Evolutionary conservation across 2,329 filamentous ascomycete genomes (phyloP).

Genomic region (Colletotrichum abscissum): DNA sequence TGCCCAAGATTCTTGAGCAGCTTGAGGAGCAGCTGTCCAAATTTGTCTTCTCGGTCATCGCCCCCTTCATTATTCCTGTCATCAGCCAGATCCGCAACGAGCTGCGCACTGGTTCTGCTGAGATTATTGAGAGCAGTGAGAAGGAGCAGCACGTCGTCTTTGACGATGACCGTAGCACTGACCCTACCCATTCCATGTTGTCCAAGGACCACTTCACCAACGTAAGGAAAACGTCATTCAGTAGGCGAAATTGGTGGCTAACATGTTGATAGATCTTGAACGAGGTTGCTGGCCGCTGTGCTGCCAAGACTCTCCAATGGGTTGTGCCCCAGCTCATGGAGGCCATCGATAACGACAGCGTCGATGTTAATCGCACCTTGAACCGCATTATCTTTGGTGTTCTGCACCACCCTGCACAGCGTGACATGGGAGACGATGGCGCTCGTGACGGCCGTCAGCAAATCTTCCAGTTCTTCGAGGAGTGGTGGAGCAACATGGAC

Average conservation of each 20-base stretch:
- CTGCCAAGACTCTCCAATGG: constrained; percentile 83
- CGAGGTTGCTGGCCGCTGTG: constrained; percentile 86
- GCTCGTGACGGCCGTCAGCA: constrained; percentile 76
- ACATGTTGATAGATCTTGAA: constrained; percentile 72
- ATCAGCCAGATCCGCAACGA: constrained; percentile 89
- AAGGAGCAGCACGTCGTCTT: constrained; percentile 91
- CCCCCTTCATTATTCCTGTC: constrained; percentile 87
- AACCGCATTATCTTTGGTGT: constrained; percentile 84
- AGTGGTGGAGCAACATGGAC: constrained; percentile 83
- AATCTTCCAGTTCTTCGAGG: constrained; percentile 83
- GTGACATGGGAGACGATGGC: constrained; percentile 75
- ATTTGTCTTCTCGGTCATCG: constrained; percentile 92
- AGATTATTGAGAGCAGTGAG: constrained; percentile 87
- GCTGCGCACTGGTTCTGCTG: constrained; percentile 84
- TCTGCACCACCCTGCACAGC: constrained; percentile 88
- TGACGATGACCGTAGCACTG: constrained; percentile 77
- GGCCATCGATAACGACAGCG: constrained; percentile 82
- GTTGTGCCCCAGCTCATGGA: constrained; percentile 89
- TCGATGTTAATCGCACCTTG: constrained; percentile 76
- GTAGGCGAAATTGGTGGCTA: background rate
- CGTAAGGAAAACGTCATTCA: constrained; percentile 50
- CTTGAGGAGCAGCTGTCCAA: constrained; percentile 87
- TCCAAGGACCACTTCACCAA: constrained; percentile 97
- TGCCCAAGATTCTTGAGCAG: constrained; percentile 87
- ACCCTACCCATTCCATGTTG: constrained; percentile 95